phyloP scores from a whole-genome alignment of 345 rosid species.

The Eucalyptus sp. region DNA sequence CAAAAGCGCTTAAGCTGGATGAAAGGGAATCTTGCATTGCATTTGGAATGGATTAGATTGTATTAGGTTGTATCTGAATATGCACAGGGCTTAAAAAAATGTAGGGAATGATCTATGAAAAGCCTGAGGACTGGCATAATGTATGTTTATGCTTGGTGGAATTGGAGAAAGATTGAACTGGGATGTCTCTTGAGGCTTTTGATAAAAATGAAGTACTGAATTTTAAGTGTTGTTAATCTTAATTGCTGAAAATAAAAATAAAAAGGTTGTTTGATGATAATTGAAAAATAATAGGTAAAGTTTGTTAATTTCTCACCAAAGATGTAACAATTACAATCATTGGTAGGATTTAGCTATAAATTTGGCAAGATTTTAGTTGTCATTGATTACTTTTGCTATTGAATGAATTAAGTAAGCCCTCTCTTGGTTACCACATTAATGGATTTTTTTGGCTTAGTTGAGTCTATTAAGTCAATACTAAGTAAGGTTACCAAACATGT shows the following conservation, averaged over 20 bases:
- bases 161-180: background rate
- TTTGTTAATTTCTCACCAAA: background rate
- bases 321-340: background rate
- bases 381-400: background rate
- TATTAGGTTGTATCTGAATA: background rate
- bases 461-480: background rate
- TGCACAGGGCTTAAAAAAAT: background rate
- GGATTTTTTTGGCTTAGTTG: background rate
- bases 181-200: background rate
- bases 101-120: background rate
- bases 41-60: background rate
- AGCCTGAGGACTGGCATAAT: background rate
- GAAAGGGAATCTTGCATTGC: background rate
- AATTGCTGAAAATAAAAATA: background rate
- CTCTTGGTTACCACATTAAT: background rate
- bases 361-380: background rate
- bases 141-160: background rate
- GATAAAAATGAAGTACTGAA: background rate
- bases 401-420: background rate
- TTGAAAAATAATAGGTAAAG: background rate
- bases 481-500: background rate
- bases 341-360: background rate
- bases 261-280: background rate
- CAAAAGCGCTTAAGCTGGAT: background rate
- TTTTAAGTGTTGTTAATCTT: background rate